These are phyloP conservation scores for Dactylorhiza incarnata DNA, from an alignment of 106 monocot species.

Conservation along the genomic window DNA sequence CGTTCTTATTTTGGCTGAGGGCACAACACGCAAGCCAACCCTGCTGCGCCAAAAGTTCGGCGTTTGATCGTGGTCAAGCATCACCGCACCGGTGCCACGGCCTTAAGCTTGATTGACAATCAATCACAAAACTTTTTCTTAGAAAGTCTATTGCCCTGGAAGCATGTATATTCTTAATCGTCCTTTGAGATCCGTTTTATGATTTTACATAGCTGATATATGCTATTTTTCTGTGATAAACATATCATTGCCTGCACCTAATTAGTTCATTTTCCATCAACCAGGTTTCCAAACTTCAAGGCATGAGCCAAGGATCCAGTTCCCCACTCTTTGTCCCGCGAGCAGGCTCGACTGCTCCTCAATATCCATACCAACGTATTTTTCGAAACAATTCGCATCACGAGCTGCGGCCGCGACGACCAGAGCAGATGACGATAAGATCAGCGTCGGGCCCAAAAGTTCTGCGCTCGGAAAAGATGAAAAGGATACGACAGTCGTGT, in stretches of 20 bases:
- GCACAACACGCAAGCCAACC: too few species aligned
- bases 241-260: background rate
- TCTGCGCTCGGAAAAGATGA: slow-evolving; percentile 22
- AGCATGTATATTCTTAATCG: too few species aligned
- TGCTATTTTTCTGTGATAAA: background rate
- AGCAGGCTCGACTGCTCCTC: slow-evolving; percentile 6
- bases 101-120: too few species aligned
- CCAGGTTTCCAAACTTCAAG: slow-evolving; percentile 4
- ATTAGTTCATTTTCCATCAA: background rate
- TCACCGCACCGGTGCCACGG: too few species aligned
- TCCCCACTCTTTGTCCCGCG: slow-evolving; percentile 1
- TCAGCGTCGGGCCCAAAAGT: slow-evolving; percentile 75
- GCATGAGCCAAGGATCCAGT: slow-evolving; percentile 20
- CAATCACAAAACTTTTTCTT: too few species aligned
- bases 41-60: too few species aligned
- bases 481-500: slow-evolving; percentile 43
- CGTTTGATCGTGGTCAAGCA: too few species aligned
- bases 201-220: background rate
- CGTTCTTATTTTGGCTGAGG: too few species aligned
- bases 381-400: slow-evolving; percentile 36
- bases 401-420: slow-evolving; percentile 29
- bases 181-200: background rate
- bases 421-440: slow-evolving; percentile 37
- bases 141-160: too few species aligned
- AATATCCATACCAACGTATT: slow-evolving; percentile 17